These are phyloP conservation scores for Fusarium incarnatum DNA, from an alignment of 2,329 filamentous ascomycete genomes.

Conservation along the genomic window DNA sequence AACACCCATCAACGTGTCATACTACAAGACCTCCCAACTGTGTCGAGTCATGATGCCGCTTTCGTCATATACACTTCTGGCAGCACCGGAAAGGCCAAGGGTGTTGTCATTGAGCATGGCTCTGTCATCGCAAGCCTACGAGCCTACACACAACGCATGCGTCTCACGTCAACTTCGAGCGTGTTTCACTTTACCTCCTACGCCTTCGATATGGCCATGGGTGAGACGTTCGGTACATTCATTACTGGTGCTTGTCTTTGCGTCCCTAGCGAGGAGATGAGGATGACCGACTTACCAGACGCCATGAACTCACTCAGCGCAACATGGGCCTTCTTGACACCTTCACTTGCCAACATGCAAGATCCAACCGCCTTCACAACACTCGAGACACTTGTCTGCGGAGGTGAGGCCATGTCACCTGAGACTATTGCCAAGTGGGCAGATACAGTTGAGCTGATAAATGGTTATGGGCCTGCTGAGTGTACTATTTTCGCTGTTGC, in stretches of 20 bases:
- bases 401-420: slow-evolving; percentile 33
- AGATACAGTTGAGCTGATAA: slow-evolving; percentile 32
- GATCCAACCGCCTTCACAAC: slow-evolving; percentile 32
- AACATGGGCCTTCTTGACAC: slow-evolving; percentile 43
- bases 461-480: slow-evolving; percentile 44
- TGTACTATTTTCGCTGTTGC: slow-evolving; percentile 25
- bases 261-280: slow-evolving; percentile 42
- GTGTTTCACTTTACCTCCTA: slow-evolving; percentile 44
- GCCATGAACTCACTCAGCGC: slow-evolving; percentile 30
- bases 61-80: slow-evolving; percentile 44
- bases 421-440: slow-evolving; percentile 37
- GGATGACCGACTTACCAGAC: slow-evolving; percentile 12
- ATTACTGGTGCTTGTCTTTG: slow-evolving; percentile 40
- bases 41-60: slow-evolving; percentile 1
- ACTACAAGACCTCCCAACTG: background rate
- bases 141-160: slow-evolving; percentile 27
- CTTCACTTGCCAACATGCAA: slow-evolving; percentile 42
- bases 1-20: background rate
- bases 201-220: slow-evolving; percentile 41
- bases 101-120: slow-evolving; percentile 38
- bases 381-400: slow-evolving; percentile 29
- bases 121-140: slow-evolving; percentile 23
- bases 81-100: slow-evolving; percentile 43
- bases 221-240: slow-evolving; percentile 31
- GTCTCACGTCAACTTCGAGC: background rate